Base-by-base conservation (phyloP, 164 flowering plant species). In the Litsea cubeba region DNA sequence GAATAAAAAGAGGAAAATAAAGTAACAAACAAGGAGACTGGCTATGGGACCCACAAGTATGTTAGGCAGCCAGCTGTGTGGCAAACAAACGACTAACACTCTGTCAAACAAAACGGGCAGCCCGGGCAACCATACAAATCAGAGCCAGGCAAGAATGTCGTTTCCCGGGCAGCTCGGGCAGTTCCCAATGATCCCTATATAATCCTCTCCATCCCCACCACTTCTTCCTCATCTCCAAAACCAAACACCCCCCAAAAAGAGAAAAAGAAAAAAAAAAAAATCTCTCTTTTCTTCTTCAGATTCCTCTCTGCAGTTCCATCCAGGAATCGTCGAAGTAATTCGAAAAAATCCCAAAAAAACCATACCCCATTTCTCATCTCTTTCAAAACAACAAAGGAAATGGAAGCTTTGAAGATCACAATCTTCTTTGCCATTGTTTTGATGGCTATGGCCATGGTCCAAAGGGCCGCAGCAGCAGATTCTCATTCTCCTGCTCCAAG, bases 331-430 rank as follows among this genome's bases (percentile, higher is more conserved):
- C 49, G 18, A 24, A 26, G 24, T 2, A 10, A 5, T 62, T 26
- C 28, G 28, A 26, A 5, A 32, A 32, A 32, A 32, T 40, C 46
- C 46, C 11, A 40, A 7, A 40, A 40, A 8, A 40, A 1, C 46
- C 46, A 40, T 5, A 40, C 2, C 10, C 46, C 46, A 40, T 40
- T 40, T 54, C 7, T 50, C 63, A 49, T 12, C 58, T 1, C 26
- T 46, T 62, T 25, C 60, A 46, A 54, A 12, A 3, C 60, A 15
- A 5, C 1, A 5, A 3, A 51, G 49, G 20, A 15, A 78, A 85
- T 83, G 89, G 88, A 83, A 76, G 80, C 80, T 49, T 66, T 78
- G 82, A 85, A 76, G 82, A 74, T 77, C 60, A 54, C 60, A 54
- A 54, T 54, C n/a, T 54, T 54, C 60, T 24, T 51, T 5, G 63